These are phyloP conservation scores for Kodamaea neixiangensis DNA, from an alignment of 805 yeast species.

Conservation along the genomic window DNA sequence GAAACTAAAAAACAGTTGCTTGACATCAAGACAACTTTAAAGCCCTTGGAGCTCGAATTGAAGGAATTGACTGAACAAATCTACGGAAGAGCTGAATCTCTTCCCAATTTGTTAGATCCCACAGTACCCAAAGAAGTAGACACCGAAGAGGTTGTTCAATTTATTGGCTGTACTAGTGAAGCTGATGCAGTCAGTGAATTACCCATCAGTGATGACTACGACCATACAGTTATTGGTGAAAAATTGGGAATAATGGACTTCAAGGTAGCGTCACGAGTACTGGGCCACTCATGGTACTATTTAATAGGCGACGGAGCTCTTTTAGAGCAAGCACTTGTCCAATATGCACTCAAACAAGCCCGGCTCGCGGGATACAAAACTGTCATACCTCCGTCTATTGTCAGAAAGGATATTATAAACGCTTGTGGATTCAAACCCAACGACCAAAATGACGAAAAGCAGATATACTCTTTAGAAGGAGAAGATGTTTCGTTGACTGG, in stretches of 20 bases:
- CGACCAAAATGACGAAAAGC: slow-evolving; percentile 83
- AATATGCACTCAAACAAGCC: slow-evolving; percentile 72
- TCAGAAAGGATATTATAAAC: slow-evolving; percentile 68
- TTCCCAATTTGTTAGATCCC: slow-evolving; percentile 65
- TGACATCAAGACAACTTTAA: slow-evolving; percentile 27
- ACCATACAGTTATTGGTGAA: slow-evolving; percentile 74
- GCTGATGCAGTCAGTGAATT: slow-evolving; percentile 19
- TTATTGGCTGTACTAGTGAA: slow-evolving; percentile 50
- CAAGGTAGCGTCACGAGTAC: slow-evolving; percentile 65
- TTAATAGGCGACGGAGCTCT: slow-evolving; percentile 81
- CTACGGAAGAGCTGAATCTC: slow-evolving; percentile 41
- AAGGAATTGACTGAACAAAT: slow-evolving; percentile 37
- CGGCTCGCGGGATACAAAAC: slow-evolving; percentile 64
- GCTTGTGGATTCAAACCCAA: slow-evolving; percentile 97
- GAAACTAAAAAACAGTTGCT: slow-evolving; percentile 21
- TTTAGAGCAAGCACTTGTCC: slow-evolving; percentile 86
- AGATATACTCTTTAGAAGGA: slow-evolving; percentile 66
- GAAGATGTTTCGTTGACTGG: slow-evolving; percentile 75
- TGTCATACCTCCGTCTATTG: slow-evolving; percentile 84
- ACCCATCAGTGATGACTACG: slow-evolving; percentile 27
- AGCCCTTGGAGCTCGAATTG: slow-evolving; percentile 26
- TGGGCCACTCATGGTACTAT: slow-evolving; percentile 90
- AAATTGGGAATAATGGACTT: slow-evolving; percentile 70
- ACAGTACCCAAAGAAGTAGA: slow-evolving; percentile 39
- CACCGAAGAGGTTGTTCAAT: slow-evolving; percentile 46